phyloP scores from a whole-genome alignment of 2,329 filamentous ascomycete species.

The Trichoderma sp. region DNA sequence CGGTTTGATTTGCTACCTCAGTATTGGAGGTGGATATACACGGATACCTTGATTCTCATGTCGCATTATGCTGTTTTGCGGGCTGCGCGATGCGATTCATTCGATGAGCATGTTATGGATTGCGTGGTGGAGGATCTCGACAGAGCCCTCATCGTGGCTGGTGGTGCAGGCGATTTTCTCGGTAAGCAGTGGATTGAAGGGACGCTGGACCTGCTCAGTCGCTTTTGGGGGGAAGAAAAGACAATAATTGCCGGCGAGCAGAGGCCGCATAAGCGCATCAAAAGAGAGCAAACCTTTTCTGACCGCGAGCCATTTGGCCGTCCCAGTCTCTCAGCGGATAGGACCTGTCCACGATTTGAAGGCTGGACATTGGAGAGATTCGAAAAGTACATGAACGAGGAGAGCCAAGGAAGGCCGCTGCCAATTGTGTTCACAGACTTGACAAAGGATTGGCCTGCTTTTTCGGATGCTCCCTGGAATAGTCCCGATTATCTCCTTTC shows the following conservation, averaged over 20 bases:
- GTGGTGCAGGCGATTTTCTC: constrained; percentile 59
- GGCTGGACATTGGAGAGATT: constrained; percentile 62
- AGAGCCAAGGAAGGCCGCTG: constrained; percentile 44
- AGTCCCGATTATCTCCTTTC: constrained; percentile 73
- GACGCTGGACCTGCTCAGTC: constrained; percentile 51
- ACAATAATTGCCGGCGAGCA: constrained; percentile 17
- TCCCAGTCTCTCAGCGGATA: constrained; percentile 34
- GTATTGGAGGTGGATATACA: constrained; percentile 73
- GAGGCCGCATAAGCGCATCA: constrained; percentile 35
- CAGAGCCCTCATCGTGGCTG: constrained; percentile 74
- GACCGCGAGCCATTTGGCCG: constrained; percentile 38
- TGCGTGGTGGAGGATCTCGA: constrained; percentile 70
- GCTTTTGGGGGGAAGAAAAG: constrained; percentile 32
- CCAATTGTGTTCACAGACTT: constrained; percentile 73
- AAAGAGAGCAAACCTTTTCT: constrained; percentile 34
- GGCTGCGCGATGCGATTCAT: neutral
- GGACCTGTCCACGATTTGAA: constrained; percentile 37
- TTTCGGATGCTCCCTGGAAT: constrained; percentile 69
- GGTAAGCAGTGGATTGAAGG: constrained; percentile 56
- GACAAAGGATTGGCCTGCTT: constrained; percentile 73
- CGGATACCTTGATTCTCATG: constrained; percentile 69
- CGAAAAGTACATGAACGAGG: constrained; percentile 60
- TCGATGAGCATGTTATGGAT: constrained; percentile 47
- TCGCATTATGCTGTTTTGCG: constrained; percentile 49
- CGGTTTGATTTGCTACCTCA: constrained; percentile 67